Percentiles rank a stretch among this genome's conserved stretches.
Conservation (phyloP, 164 flowering plant genomes). For the Vitis rotundifolia region DNA sequence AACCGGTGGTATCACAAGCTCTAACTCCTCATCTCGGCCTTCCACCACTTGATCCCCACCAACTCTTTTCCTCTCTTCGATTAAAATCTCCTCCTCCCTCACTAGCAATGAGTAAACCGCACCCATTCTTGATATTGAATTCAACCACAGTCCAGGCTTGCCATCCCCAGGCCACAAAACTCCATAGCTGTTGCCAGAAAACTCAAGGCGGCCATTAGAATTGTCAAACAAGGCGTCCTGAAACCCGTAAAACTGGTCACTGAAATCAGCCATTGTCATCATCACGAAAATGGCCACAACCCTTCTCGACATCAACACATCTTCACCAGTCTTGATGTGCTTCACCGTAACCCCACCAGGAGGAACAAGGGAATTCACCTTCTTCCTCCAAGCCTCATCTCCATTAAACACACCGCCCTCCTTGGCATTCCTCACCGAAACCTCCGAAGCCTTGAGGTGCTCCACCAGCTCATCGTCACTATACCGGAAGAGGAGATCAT, state of each 20-base stretch:
- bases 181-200: slow-evolving; percentile 2
- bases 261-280: slow-evolving; percentile 78
- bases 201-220: slow-evolving; percentile 54
- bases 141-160: slow-evolving; percentile 51
- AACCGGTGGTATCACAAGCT: slow-evolving; percentile 81
- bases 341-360: no score
- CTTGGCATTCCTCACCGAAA: slow-evolving; percentile 34
- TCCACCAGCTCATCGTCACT: slow-evolving; percentile 56
- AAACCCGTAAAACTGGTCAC: slow-evolving; percentile 64
- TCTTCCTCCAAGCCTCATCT: slow-evolving; percentile 14
- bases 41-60: slow-evolving; percentile 6
- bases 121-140: slow-evolving; percentile 65
- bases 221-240: slow-evolving; percentile 77
- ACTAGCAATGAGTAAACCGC: slow-evolving; percentile 40
- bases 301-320: slow-evolving; percentile 49
- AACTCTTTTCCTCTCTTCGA: no score
- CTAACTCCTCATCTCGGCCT: slow-evolving; percentile 63
- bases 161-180: no score
- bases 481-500: slow-evolving; percentile 71
- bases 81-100: no score
- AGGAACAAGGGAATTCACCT: no score
- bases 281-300: slow-evolving; percentile 53
- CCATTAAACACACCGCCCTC: slow-evolving; percentile 9
- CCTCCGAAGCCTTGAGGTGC: slow-evolving; percentile 56
- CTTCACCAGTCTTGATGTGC: slow-evolving; percentile 1